A percentile compares a stretch with the other conserved stretches of the same genome.
Evolutionary conservation across 345 rosid genomes (phyloP).

Genomic region (Crucihimalaya himalaica): DNA sequence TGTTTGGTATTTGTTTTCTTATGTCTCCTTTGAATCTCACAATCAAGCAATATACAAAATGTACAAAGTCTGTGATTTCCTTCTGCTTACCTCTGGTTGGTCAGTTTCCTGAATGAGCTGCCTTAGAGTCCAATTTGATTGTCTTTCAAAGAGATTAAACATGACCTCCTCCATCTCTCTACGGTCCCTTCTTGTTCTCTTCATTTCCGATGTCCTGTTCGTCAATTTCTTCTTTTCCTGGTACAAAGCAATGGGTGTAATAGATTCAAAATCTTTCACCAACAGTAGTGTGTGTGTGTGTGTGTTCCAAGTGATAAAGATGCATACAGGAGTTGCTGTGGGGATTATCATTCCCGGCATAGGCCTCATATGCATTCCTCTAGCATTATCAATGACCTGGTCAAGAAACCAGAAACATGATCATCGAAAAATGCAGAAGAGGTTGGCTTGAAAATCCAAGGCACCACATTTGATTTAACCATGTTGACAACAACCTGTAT

Average conservation of each 20-base stretch:
- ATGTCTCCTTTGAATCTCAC: neutral
- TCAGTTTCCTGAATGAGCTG: conserved; percentile 84
- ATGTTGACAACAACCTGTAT: conserved; percentile 55
- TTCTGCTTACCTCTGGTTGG: conserved; percentile 75
- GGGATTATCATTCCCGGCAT: conserved; percentile 65
- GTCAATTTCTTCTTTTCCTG: conserved; percentile 81
- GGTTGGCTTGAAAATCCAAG: neutral
- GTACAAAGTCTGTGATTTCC: neutral
- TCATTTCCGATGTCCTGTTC: conserved; percentile 55
- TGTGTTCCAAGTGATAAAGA: conserved; percentile 8
- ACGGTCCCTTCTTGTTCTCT: conserved; percentile 88
- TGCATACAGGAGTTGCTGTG: conserved; percentile 46
- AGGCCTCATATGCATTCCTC: conserved; percentile 81
- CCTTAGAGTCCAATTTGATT: conserved; percentile 78
- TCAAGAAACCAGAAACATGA: conserved; percentile 24
- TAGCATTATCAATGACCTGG: conserved; percentile 83
- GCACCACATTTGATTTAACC: neutral
- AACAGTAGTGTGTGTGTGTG: neutral
- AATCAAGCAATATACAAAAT: neutral
- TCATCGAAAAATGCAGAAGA: neutral
- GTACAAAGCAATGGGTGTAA: conserved; percentile 26
- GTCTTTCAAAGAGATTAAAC: conserved; percentile 94
- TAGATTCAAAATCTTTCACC: neutral
- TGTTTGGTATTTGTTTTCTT: neutral
- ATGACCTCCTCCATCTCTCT: conserved; percentile 84